Base-by-base conservation (phyloP, 1,284 basidiomycete genomes). In the Hemileccinum hortonii region DNA sequence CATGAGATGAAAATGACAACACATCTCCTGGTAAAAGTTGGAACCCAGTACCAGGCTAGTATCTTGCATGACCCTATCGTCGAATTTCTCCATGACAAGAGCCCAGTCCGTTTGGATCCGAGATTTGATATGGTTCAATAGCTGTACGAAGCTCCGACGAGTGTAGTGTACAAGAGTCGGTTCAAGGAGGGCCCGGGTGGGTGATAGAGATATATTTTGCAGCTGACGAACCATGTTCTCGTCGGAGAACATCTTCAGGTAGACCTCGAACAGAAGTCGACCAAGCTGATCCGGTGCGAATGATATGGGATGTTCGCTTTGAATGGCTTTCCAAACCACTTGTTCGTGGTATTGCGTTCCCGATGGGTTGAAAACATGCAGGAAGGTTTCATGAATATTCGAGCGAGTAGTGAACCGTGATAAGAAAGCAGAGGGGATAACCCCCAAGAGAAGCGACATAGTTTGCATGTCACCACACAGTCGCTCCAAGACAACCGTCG, bases 201-300 rank as follows among this genome's bases (percentile, higher is more conserved):
- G 2, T 14, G 55, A 62, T 3, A 41, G 11, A 29, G 48, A 49
- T n/a, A 51, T 4, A 21, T 50, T 57, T 37, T 49, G 40, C 24
- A 59, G 8, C n/a, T 46, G 54, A 38, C 54, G 53, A 10, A 36
- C 21, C 36, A 57, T 22, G 30, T 64, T 56, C 42, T 65, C 61
- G 4, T 65, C 53, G 2, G 53, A 44, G 33, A 83, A 84, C 71
- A 83, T 74, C 16, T 69, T 59, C 15, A 66, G 59, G 58, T 84
- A 83, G 9, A 83, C 60, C 9, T 67, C 63, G 47, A 75, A 79
- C 6, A 84, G 59, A 26, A 78, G 59, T n/a, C 57, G 57, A 16
- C 66, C 75, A 24, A 83, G 67, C 22, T 73, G 66, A 4, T 50
- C 49, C 0, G 73, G 49, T 12, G 42, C 8, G 21, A 52, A 73